Conservation (phyloP, 225 moss, liverwort and hornwort species). For the Thuidium tamariscinum region DNA sequence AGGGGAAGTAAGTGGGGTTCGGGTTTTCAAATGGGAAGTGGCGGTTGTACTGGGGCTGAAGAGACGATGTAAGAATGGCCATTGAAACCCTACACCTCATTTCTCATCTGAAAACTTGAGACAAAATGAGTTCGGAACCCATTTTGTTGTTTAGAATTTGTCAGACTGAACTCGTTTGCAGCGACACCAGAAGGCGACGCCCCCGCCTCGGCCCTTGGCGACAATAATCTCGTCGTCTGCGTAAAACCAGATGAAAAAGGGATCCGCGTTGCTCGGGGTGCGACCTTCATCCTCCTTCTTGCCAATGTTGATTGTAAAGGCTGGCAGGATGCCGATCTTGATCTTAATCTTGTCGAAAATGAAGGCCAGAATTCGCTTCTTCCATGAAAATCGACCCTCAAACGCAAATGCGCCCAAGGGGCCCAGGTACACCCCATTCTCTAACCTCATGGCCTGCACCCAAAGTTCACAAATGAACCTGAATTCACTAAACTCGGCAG, state of each 20-base stretch:
- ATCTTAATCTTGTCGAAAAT: conserved; percentile 49
- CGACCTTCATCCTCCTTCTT: conserved; percentile 36
- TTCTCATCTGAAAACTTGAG: neutral
- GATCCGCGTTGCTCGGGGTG: conserved; percentile 27
- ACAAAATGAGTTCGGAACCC: neutral
- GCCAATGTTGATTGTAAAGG: conserved; percentile 50
- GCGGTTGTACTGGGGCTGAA: no score
- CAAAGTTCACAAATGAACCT: neutral
- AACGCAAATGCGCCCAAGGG: conserved; percentile 52
- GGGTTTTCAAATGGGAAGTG: neutral
- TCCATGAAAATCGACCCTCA: conserved; percentile 37
- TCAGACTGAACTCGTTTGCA: conserved; percentile 32
- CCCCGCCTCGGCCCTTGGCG: conserved; percentile 63
- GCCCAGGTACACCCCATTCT: conserved; percentile 82
- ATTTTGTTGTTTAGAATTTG: neutral
- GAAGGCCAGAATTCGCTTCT: conserved; percentile 64
- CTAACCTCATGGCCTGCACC: conserved; percentile 43
- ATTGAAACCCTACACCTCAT: neutral
- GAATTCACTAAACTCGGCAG: neutral
- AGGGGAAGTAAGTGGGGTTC: neutral
- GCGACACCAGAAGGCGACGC: conserved; percentile 77
- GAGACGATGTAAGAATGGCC: neutral
- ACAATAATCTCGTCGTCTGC: conserved; percentile 84
- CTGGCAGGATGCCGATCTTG: conserved; percentile 58
- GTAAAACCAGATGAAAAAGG: conserved; percentile 76